Evolutionary conservation across 2,329 filamentous ascomycete genomes (phyloP).

Genomic region (Cryphonectria japonica): DNA sequence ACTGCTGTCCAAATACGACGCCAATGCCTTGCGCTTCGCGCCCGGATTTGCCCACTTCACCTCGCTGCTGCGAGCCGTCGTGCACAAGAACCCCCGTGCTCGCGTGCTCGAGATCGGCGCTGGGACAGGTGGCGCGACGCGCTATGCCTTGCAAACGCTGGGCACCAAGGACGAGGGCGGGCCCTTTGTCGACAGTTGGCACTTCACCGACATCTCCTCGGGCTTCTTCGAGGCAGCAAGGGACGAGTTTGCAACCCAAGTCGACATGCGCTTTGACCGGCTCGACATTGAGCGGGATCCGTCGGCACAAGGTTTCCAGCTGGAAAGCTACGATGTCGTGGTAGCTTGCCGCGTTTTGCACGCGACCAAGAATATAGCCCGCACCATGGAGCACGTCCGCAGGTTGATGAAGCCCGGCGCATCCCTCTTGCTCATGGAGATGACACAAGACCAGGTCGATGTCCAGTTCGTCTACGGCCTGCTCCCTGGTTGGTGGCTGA

Average conservation of each 20-base stretch:
- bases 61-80: no score
- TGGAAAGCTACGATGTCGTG: conserved; percentile 36
- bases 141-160: background rate
- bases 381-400: conserved; percentile 34
- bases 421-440: conserved; percentile 32
- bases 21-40: no score
- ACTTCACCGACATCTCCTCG: no score
- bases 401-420: conserved; percentile 41
- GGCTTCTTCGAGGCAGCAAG: background rate
- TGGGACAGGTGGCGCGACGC: conserved; percentile 28
- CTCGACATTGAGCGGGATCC: no score
- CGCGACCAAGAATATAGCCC: conserved; percentile 32
- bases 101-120: conserved; percentile 30
- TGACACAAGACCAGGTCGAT: background rate
- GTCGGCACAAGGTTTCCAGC: no score
- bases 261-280: no score
- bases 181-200: background rate
- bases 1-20: no score
- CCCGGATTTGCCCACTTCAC: no score
- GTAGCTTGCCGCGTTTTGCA: conserved; percentile 39
- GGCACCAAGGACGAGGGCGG: background rate
- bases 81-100: background rate
- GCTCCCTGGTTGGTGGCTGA: conserved; percentile 15
- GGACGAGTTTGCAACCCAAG: no score
- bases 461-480: background rate